These are phyloP conservation scores for Metschnikowia cerradonensis DNA, from an alignment of 805 yeast genomes.

Conservation along the genomic window DNA sequence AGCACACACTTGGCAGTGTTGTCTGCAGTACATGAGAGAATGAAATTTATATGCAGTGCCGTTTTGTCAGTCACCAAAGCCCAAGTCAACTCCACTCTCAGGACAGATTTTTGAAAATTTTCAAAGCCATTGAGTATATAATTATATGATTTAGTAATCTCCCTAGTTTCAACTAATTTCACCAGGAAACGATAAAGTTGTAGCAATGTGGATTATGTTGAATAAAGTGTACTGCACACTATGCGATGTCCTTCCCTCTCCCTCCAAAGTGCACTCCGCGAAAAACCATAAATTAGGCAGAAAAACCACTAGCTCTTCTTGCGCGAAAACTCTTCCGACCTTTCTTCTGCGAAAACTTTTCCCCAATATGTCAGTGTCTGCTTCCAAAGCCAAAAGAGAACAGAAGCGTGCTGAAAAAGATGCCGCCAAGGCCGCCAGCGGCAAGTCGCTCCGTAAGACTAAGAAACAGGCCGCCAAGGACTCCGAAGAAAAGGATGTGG, in stretches of 20 bases:
- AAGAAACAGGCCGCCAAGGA: conserved; percentile 54
- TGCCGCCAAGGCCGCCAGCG: conserved; percentile 52
- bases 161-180: no score
- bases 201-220: no score
- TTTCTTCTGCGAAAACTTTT: conserved; percentile 4
- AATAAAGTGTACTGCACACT: not conserved
- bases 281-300: not conserved
- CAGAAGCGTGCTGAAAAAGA: conserved; percentile 76
- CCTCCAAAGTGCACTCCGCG: not conserved
- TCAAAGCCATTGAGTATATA: no score
- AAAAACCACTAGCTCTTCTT: not conserved
- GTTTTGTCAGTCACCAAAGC: not conserved
- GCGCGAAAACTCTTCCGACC: not conserved
- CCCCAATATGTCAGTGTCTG: conserved; percentile 53
- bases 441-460: conserved; percentile 68
- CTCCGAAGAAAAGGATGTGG: conserved; percentile 49
- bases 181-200: no score
- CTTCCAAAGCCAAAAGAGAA: conserved; percentile 97
- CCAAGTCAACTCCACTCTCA: not conserved
- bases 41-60: not conserved
- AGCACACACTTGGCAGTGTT: not conserved
- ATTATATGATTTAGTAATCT: no score
- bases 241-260: not conserved
- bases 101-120: no score
- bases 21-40: not conserved